A percentile compares a stretch with the other conserved stretches of the same genome.
phyloP scores from a whole-genome alignment of 164 flowering plant species.

The Macadamia tetraphylla region DNA sequence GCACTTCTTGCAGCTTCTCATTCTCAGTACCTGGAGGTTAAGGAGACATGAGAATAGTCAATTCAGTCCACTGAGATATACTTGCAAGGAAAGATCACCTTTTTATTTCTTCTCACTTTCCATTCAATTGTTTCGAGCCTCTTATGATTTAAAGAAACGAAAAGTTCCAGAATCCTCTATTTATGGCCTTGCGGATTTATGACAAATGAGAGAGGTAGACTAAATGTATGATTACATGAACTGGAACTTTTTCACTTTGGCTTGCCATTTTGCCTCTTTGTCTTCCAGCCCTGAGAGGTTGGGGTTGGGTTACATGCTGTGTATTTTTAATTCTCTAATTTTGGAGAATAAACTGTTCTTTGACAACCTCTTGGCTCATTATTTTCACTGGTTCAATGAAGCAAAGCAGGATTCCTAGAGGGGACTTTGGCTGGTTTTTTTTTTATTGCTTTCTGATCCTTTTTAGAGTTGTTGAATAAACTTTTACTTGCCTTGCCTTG shows the following conservation, averaged over 20 bases:
- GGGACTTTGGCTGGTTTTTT: too few relatives aligned
- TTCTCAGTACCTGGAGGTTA: conserved; percentile 59
- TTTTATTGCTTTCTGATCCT: too few relatives aligned
- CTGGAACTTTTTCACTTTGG: conserved; percentile 11
- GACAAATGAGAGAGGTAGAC: conserved; percentile 6
- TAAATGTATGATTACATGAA: conserved; percentile 12
- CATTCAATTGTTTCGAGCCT: not conserved
- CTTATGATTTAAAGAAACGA: too few relatives aligned
- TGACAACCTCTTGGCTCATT: not conserved
- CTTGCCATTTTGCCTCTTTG: conserved; percentile 8
- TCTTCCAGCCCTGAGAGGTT: not conserved
- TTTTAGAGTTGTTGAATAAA: too few relatives aligned
- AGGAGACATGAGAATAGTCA: conserved; percentile 32
- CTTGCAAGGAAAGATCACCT: not conserved
- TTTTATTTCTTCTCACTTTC: conserved; percentile 3
- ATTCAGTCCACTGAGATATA: not conserved
- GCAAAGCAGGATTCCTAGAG: not conserved
- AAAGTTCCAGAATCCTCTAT: conserved; percentile 8
- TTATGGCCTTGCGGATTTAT: conserved; percentile 21
- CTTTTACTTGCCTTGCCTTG: too few relatives aligned
- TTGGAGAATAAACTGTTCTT: conserved; percentile 21
- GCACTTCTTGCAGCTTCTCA: conserved; percentile 94
- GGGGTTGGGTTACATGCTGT: not conserved
- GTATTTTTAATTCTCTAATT: conserved; percentile 1
- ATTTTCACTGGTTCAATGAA: not conserved